Evolutionary conservation across 2,329 filamentous ascomycete species (phyloP), one percentile per base, ranked within the genome.

Genomic region (Fusarium nodosum): DNA sequence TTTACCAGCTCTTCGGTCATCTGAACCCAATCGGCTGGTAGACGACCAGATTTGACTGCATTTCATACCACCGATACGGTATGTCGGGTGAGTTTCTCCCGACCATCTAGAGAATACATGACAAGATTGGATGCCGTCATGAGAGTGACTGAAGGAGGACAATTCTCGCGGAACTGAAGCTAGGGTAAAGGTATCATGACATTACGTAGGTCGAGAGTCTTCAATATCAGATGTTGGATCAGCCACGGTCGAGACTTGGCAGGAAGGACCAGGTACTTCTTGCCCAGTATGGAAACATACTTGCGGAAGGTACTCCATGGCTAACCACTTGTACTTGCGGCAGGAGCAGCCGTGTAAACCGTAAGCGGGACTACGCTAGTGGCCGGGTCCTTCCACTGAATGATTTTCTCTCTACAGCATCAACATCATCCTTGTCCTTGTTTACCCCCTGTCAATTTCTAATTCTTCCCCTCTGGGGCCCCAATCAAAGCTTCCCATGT

Each of bases 131-230:
- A 61, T 62, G 44, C 55, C 46, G 55, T 58, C 46, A 64, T 61
- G 55, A 60, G 51, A 38, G 39, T 53, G 46, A 38, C 47, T 26
- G 51, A 60, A 38, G n/a, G 56, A 68, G 73, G 56, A 60, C 59
- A 55, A 57, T 60, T 61, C 48, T 72, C 61, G 45, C 53, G 42
- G 50, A 63, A 57, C 55, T 45, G 53, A 64, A 42, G 68, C 68
- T 61, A 69, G 56, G 65, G 53, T 39, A 62, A 69, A 71, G 41
- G 70, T 74, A 71, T 74, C 72, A 71, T 73, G 70, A 74, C 68
- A 73, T 62, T 70, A 48, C 56, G 45, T 31, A 46, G 44, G n/a
- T 31, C 57, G 53, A 59, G 53, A 34, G 45, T 68, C 51, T 63
- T 55, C 15, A 64, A 67, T 62, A 75, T 74, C 72, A 66, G 71